Base-by-base conservation (phyloP, 2,329 filamentous ascomycete species). In the Botrytis medusae region DNA sequence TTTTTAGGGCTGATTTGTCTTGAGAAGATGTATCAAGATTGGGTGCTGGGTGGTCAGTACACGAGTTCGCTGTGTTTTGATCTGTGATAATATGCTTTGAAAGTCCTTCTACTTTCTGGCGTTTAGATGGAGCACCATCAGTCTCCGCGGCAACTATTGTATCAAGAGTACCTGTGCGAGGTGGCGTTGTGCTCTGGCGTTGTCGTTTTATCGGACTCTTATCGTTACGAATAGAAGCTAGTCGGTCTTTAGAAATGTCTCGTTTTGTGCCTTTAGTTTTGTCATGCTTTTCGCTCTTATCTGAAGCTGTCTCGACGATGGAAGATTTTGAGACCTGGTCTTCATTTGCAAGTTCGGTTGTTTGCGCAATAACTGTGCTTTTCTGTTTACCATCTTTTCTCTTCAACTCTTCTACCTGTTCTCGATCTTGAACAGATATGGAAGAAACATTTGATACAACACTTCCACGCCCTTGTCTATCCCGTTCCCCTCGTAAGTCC, bases 251-350 rank as follows among this genome's bases (percentile, higher is more conserved):
- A 5, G 88, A 89, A 75, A 89, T 88, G 74, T 91, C 88, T 73
- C 88, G 84, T 79, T 89, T 91, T 20, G 90, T 80, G 29, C 88
- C 86, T 77, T 90, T 89, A 34, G 88, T 87, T 70, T 88, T 84
- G 75, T 90, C 88, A 60, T 74, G 72, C 72, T 76, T 78, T 25
- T 80, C 79, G n/a, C 73, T 73, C 20, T 65, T 69, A 46, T 68
- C 65, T 42, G 79, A 77, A 51, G 73, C 69, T 5, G 78, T 77
- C 65, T 72, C 76, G 14, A 73, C 68, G 44, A 29, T 71, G 25
- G 64, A 48, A 37, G 51, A 71, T 71, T 77, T 79, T 32, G 73
- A 61, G 51, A 74, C 67, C 32, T 54, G 51, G 22, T 72, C 71
- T 65, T 71, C 69, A 25, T 59, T 59, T 29, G 59, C 29, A 60